Conservation (phyloP, 345 rosid species). For the Lenwebbia sp. region DNA sequence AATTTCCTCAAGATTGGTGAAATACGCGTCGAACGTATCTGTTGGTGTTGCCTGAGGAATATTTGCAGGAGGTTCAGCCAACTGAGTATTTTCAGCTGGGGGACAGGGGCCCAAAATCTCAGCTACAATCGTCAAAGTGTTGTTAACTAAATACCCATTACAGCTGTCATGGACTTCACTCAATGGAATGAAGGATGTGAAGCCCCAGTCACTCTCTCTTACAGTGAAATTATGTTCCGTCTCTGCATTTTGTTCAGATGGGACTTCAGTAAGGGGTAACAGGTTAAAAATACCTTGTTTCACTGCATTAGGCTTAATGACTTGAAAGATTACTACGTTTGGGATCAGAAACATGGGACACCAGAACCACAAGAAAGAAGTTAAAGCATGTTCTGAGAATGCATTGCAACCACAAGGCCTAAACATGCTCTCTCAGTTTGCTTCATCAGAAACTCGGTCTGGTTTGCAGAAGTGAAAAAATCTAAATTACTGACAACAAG, state of each 20-base stretch:
- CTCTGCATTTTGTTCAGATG: not conserved
- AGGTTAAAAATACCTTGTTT: not conserved
- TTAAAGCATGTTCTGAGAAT: not conserved
- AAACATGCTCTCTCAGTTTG: not conserved
- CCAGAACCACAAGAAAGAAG: not conserved
- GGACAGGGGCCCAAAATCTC: not conserved
- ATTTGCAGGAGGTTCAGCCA: not conserved
- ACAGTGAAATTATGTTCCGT: not conserved
- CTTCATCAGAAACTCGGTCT: not conserved
- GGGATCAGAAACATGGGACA: not conserved
- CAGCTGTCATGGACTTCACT: not conserved
- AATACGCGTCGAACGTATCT: not conserved
- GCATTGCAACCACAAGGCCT: not conserved
- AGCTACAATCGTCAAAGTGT: not conserved
- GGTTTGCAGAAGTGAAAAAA: not conserved
- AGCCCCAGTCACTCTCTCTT: conserved; percentile 3
- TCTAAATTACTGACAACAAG: not conserved
- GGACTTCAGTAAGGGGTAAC: not conserved
- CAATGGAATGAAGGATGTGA: not conserved
- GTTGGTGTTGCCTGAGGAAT: not conserved
- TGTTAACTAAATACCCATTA: conserved; percentile 1
- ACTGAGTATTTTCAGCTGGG: not conserved
- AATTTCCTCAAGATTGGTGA: not conserved
- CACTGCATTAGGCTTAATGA: not conserved
- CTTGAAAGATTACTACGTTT: not conserved